phyloP scores from a whole-genome alignment of 1,284 basidiomycete genomes.

The Pholiota adiposa region DNA sequence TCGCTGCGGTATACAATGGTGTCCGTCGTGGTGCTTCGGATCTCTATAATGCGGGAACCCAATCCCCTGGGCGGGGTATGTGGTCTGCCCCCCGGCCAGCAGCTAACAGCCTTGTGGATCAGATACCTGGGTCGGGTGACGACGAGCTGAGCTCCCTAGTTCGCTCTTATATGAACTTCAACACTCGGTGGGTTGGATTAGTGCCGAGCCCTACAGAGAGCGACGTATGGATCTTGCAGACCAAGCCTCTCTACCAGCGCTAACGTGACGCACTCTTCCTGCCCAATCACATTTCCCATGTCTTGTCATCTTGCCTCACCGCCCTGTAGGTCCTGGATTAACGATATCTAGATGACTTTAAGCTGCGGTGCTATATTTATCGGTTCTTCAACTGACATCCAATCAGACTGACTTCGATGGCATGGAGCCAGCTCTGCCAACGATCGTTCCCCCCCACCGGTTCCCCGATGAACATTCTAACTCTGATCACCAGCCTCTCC shows the following conservation, averaged over 20 bases:
- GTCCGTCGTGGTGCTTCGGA: conserved; percentile 1
- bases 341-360: neutral
- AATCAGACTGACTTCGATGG: neutral
- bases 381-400: neutral
- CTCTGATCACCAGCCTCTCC: no score
- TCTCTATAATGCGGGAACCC: neutral
- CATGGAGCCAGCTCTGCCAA: no score
- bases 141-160: conserved; percentile 11
- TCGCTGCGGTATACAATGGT: conserved; percentile 13
- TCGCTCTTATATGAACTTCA: neutral
- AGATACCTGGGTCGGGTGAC: neutral
- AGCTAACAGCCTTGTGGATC: neutral
- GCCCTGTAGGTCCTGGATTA: neutral
- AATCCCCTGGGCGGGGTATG: neutral
- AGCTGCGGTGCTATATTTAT: neutral
- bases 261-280: neutral
- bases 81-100: conserved; percentile 10
- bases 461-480: no score
- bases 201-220: conserved; percentile 11
- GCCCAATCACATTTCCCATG: neutral
- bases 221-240: conserved; percentile 20
- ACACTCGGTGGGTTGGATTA: conserved; percentile 18
- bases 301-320: neutral
- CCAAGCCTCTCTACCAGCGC: neutral
- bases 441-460: no score